Percentiles rank a stretch among this genome's conserved stretches.
phyloP scores from a whole-genome alignment of 257 asterid species.

The Solanum neorickii region DNA sequence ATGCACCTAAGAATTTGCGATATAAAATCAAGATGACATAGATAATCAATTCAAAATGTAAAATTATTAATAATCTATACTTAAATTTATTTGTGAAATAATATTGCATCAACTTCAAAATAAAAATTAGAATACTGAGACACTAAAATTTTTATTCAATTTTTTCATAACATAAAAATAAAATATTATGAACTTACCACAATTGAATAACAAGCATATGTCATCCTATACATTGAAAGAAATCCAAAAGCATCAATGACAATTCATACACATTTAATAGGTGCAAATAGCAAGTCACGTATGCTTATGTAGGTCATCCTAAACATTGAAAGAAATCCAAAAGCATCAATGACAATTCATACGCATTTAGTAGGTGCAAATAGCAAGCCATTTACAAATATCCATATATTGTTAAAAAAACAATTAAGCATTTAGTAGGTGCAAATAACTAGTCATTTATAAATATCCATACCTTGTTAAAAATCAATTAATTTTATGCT shows the following conservation, averaged over 20 bases:
- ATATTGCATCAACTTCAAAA: neutral
- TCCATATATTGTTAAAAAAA: too few relatives aligned
- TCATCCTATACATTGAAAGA: neutral
- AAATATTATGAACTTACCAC: too few relatives aligned
- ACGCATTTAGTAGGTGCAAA: neutral
- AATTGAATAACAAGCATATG: too few relatives aligned
- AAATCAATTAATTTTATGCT: too few relatives aligned
- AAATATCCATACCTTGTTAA: too few relatives aligned
- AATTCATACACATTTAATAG: neutral
- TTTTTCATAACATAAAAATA: neutral
- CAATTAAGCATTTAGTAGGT: too few relatives aligned
- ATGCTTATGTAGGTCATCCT: neutral
- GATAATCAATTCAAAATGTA: too few relatives aligned
- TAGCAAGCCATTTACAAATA: neutral
- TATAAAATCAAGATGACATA: too few relatives aligned
- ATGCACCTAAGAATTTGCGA: neutral
- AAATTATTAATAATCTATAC: neutral
- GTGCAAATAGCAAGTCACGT: neutral
- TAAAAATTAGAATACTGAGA: neutral
- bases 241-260: neutral
- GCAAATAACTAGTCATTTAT: too few relatives aligned
- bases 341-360: neutral
- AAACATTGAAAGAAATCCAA: neutral
- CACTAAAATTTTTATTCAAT: too few relatives aligned
- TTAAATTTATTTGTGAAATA: too few relatives aligned